Conservation (phyloP, 176 grass and related monocot species). For the Thalia dealbata region DNA sequence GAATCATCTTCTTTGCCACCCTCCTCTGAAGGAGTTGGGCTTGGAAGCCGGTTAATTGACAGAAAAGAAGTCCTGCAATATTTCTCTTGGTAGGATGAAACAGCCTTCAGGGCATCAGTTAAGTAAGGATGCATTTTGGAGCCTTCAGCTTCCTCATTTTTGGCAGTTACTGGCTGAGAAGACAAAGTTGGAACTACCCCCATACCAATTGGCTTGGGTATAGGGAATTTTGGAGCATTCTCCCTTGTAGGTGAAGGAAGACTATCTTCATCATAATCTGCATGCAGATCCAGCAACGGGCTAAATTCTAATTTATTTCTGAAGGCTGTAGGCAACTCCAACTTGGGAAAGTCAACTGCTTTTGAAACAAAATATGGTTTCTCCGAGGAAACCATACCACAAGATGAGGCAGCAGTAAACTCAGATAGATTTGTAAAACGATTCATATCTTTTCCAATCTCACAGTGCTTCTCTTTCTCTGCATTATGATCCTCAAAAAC, state of each 20-base stretch:
- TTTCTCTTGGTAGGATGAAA: slow-evolving; percentile 77
- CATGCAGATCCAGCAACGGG: slow-evolving; percentile 86
- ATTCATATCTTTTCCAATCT: not conserved
- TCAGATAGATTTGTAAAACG: not conserved
- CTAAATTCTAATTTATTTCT: slow-evolving; percentile 45
- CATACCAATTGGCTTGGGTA: slow-evolving; percentile 57
- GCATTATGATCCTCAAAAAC: slow-evolving; percentile 50
- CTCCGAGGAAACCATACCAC: slow-evolving; percentile 23
- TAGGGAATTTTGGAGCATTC: slow-evolving; percentile 37
- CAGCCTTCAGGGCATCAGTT: slow-evolving; percentile 77
- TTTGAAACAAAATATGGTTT: slow-evolving; percentile 22
- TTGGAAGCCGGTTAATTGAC: slow-evolving; percentile 61
- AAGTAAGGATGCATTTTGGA: slow-evolving; percentile 32
- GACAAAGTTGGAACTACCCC: slow-evolving; percentile 28
- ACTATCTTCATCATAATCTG: slow-evolving; percentile 88
- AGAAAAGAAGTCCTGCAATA: slow-evolving; percentile 52
- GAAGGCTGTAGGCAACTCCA: slow-evolving; percentile 29
- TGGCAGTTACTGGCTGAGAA: slow-evolving; percentile 23
- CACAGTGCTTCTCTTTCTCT: not conserved
- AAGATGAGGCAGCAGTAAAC: not conserved
- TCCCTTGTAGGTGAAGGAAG: slow-evolving; percentile 78
- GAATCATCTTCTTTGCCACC: slow-evolving; percentile 29
- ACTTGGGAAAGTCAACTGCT: slow-evolving; percentile 32
- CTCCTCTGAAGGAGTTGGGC: slow-evolving; percentile 83
- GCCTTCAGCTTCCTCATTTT: slow-evolving; percentile 24